A percentile compares a stretch with the other conserved stretches of the same genome.
Evolutionary conservation across 2,329 filamentous ascomycete genomes (phyloP).

Genomic region (Huntiella abstrusa): DNA sequence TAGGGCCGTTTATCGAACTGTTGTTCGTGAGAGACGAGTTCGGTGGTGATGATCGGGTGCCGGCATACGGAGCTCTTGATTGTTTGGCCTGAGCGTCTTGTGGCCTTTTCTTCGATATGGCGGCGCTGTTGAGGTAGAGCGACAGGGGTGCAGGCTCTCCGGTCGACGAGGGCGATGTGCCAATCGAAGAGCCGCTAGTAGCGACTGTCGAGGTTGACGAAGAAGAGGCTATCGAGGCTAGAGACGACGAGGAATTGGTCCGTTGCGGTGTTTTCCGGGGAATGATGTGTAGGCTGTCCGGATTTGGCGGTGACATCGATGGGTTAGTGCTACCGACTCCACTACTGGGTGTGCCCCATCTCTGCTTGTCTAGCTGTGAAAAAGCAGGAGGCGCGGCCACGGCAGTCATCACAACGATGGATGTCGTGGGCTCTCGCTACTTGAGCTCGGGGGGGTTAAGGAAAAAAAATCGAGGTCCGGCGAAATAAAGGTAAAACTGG

Average conservation of each 20-base stretch:
- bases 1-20: neutral
- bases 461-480: neutral
- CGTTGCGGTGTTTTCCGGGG: conserved; percentile 74
- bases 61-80: conserved; percentile 5
- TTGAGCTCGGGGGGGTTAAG: neutral
- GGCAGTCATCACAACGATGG: conserved; percentile 35
- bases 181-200: conserved; percentile 43
- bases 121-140: conserved; percentile 1
- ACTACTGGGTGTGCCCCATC: conserved; percentile 42
- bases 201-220: conserved; percentile 46
- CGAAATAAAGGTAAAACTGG: neutral
- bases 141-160: conserved; percentile 17
- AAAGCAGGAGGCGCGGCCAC: conserved; percentile 47
- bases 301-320: conserved; percentile 1
- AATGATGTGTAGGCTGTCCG: conserved; percentile 43
- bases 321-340: conserved; percentile 13
- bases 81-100: neutral
- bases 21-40: neutral
- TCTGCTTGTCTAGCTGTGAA: conserved; percentile 42
- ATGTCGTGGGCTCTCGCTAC: conserved; percentile 6
- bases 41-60: neutral
- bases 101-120: conserved; percentile 8
- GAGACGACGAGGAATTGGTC: conserved; percentile 77
- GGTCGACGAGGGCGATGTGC: conserved; percentile 27
- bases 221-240: conserved; percentile 45